Conservation (phyloP, 495 filamentous ascomycete genomes). For the Penicillium cinerascens region DNA sequence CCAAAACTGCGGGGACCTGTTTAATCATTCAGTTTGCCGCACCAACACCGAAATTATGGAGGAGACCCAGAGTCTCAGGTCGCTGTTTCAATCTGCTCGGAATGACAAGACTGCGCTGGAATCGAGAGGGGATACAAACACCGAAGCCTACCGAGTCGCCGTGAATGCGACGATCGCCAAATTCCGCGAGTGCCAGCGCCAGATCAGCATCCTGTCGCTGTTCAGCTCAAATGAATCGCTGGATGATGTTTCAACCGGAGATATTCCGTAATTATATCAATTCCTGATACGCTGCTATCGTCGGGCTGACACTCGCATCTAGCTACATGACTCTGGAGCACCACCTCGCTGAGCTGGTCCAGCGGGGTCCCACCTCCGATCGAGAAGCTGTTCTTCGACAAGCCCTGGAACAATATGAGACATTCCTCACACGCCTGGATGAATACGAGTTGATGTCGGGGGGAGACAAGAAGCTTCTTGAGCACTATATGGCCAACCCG, state of each 20-base stretch:
- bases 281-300: constrained; percentile 25
- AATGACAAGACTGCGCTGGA: constrained; percentile 49
- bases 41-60: constrained; percentile 40
- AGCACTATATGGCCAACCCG: constrained; percentile 63
- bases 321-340: constrained; percentile 70
- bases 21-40: neutral
- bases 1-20: constrained; percentile 20
- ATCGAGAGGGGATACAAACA: constrained; percentile 48
- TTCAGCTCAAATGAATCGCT: constrained; percentile 89
- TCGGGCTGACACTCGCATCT: constrained; percentile 17
- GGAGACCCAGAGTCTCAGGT: constrained; percentile 57
- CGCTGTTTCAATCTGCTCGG: constrained; percentile 56
- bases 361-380: constrained; percentile 50
- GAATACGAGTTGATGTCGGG: constrained; percentile 69
- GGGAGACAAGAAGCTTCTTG: constrained; percentile 66
- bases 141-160: constrained; percentile 60
- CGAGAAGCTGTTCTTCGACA: constrained; percentile 61
- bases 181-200: constrained; percentile 68
- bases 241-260: constrained; percentile 81
- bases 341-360: constrained; percentile 63
- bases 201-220: constrained; percentile 66
- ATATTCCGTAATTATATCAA: constrained; percentile 62
- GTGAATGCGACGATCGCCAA: constrained; percentile 61
- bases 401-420: constrained; percentile 68
- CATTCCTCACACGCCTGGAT: constrained; percentile 71